Evolutionary conservation across 1,284 basidiomycete species (phyloP), one percentile per base, ranked within the genome.

Genomic region (Cryptococcus amylolentus): DNA sequence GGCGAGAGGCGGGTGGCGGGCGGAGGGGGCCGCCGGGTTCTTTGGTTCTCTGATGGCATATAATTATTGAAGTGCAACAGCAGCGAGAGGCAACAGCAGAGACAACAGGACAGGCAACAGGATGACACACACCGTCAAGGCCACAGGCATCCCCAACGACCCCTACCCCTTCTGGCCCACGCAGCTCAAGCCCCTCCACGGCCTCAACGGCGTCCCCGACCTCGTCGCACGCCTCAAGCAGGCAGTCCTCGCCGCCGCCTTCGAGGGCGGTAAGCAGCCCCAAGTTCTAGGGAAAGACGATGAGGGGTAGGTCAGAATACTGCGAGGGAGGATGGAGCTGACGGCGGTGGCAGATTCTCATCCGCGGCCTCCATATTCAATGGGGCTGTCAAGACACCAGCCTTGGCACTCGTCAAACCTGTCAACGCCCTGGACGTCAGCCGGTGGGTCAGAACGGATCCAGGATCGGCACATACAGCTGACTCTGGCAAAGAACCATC

Each of bases 391-490:
- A 79, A 82, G 52, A 81, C 82, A 28, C 63, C 73, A 1, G 81
- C 87, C 13, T 78, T 83, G 58, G 82, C 83, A 3, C 82, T 89
- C 18, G 84, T 81, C 1, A 86, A 84, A 55, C 88, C 89, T 1
- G 69, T 86, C 31, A 85, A 88, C 62, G 86, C 88, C 3, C 78
- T 83, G 56, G 87, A 91, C 67, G 84, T 90, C 43, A 88, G 86
- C 81, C 81, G 81, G 86, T 87, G 67, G 67, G 84, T 73, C 40
- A 23, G 40, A 57, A 28, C 35, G 35, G 40, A 26, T 10, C 50
- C 27, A 13, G 28, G 28, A n/a, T 28, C 40, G 49, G 27, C 14
- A 47, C 39, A n/a, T n/a, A 16, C 12, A 18, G 46, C 46, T 48
- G 27, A 48, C 46, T 9, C 46, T 13, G 3, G 6, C 52, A 12